Base-by-base conservation (phyloP, 352 stramenopile genomes). In the Phytopythium montanum region DNA sequence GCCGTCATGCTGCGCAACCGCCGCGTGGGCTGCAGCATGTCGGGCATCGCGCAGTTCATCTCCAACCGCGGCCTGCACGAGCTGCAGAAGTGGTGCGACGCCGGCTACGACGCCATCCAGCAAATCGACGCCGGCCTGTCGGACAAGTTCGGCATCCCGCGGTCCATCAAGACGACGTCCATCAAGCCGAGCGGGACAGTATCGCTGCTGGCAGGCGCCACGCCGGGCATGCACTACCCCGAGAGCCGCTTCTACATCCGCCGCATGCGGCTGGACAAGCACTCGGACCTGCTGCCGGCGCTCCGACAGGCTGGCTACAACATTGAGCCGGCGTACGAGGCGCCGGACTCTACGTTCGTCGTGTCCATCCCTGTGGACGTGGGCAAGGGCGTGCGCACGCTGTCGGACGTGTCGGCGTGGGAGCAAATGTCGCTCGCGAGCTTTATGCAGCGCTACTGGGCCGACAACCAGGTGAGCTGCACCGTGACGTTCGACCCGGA, bases 401-500 rank as follows among this genome's bases (percentile, higher is more conserved):
- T 92, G 18, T 59, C 70, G 5, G 72, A 97, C 25, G 75, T 98
- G n/a, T 91, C 74, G 13, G 89, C 96, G 55, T 98, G 91, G 88
- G 93, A 98, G 61, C 93, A 98, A 69, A 84, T 98, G 51, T 75
- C 82, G 48, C 78, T 98, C 26, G 89, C 93, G 23, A 88, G 89
- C 25, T 98, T 98, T 59, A 60, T 98, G 28, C 93, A 98, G 72
- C 81, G 88, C 18, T 83, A 97, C 69, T 98, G 93, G 93, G 93
- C 93, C 2, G 93, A 98, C 70, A 98, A 98, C 67, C 88, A 97
- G 67, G 93, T 98, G 59, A 97, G 87, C 63, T 98, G 90, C 66
- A 98, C 93, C 0, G 88, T 98, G 36, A 97, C 88, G 16, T 98
- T 98, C 64, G 87, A 98, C 46, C 92, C 92, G 0, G 79, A 87